Percentiles rank a stretch among this genome's conserved stretches.
Conservation (phyloP, 2,329 filamentous ascomycete species). For the Aspergillus jensenii region DNA sequence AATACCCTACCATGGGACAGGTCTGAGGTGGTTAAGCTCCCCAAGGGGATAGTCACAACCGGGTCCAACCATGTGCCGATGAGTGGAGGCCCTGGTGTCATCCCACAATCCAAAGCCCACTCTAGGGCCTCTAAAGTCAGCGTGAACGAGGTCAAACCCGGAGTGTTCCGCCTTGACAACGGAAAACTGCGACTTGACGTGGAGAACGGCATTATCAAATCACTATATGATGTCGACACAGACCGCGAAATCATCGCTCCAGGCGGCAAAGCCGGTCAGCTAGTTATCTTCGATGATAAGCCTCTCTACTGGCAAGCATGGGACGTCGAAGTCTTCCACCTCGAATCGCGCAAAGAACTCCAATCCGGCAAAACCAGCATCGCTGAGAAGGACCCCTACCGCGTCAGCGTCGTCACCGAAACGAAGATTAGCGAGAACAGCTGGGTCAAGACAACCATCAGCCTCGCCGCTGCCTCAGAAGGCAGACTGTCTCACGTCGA, state of each 20-base stretch:
- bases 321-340: slow-evolving; percentile 96
- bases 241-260: slow-evolving; percentile 75
- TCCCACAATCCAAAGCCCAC: slow-evolving; percentile 30
- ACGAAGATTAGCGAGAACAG: slow-evolving; percentile 86
- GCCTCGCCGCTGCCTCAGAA: slow-evolving; percentile 67
- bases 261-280: slow-evolving; percentile 77
- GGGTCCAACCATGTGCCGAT: slow-evolving; percentile 43
- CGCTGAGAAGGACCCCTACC: slow-evolving; percentile 68
- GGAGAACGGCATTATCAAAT: slow-evolving; percentile 74
- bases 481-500: slow-evolving; percentile 71
- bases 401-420: slow-evolving; percentile 77
- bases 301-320: slow-evolving; percentile 96
- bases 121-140: slow-evolving; percentile 37
- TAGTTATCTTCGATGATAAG: slow-evolving; percentile 96
- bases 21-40: slow-evolving; percentile 68
- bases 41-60: slow-evolving; percentile 33
- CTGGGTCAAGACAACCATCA: slow-evolving; percentile 83
- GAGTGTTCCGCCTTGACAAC: slow-evolving; percentile 78
- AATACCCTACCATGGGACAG: slow-evolving; percentile 89
- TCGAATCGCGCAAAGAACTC: slow-evolving; percentile 80
- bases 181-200: slow-evolving; percentile 72
- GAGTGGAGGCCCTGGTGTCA: slow-evolving; percentile 48
- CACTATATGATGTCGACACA: slow-evolving; percentile 72
- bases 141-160: slow-evolving; percentile 53
- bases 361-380: slow-evolving; percentile 67